Conservation (phyloP, 169 alveolate genomes). For the Eimeria acervulina region DNA sequence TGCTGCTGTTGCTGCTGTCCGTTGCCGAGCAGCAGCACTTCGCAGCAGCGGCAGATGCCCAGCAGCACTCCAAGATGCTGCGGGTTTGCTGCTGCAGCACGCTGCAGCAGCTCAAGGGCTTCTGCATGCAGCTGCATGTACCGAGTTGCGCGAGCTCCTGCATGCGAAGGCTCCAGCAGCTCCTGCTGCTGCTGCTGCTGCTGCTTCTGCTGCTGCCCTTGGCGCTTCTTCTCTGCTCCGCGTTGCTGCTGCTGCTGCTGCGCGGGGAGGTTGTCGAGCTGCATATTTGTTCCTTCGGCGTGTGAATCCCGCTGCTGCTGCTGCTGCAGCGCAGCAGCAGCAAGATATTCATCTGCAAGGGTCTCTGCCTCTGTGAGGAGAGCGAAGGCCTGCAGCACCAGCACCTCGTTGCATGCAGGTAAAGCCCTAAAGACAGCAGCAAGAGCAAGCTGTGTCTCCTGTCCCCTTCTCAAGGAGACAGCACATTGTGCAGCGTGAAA, state of each 20-base stretch:
- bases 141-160: background rate
- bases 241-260: no score
- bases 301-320: background rate
- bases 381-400: background rate
- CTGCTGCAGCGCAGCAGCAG: no score
- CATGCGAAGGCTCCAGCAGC: background rate
- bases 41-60: slow-evolving; percentile 28
- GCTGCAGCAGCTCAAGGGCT: slow-evolving; percentile 16
- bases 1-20: slow-evolving; percentile 22
- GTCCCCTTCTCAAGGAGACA: background rate
- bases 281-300: background rate
- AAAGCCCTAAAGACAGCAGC: background rate
- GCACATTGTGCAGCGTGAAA: slow-evolving; percentile 1
- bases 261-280: background rate
- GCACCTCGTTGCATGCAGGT: background rate
- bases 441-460: background rate
- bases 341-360: background rate
- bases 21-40: background rate
- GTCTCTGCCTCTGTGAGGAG: background rate
- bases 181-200: slow-evolving; percentile 62
- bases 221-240: background rate
- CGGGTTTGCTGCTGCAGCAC: background rate
- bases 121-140: slow-evolving; percentile 27
- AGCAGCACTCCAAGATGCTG: background rate
- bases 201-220: slow-evolving; percentile 40